Percentiles rank a stretch among this genome's conserved stretches.
These are phyloP conservation scores for Penstemon barbatus DNA, from an alignment of 257 asterid species.

Conservation along the genomic window DNA sequence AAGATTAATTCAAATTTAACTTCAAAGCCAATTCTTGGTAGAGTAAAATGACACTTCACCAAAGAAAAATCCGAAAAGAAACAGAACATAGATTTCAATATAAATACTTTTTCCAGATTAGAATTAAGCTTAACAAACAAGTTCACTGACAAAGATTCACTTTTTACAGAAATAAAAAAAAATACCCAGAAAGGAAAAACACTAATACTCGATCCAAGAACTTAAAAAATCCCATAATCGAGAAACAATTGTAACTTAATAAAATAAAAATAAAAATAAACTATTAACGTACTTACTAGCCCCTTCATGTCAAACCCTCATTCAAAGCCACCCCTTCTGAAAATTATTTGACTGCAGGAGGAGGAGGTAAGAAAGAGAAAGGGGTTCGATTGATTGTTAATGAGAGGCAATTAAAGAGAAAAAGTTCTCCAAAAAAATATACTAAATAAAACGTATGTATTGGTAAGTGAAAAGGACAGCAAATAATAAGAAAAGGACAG, in stretches of 20 bases:
- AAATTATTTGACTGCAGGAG: slow-evolving; percentile 29
- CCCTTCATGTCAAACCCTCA: slow-evolving; percentile 77
- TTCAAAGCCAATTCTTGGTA: slow-evolving; percentile 13
- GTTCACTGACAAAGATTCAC: slow-evolving; percentile 29
- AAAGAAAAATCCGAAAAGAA: background rate
- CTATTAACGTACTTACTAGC: slow-evolving; percentile 89
- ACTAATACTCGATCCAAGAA: slow-evolving; percentile 29
- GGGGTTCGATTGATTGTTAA: slow-evolving; percentile 53
- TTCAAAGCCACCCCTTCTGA: slow-evolving; percentile 39
- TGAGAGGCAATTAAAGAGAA: slow-evolving; percentile 74
- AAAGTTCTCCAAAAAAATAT: slow-evolving; percentile 19
- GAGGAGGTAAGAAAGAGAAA: slow-evolving; percentile 7
- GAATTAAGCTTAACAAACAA: slow-evolving; percentile 22
- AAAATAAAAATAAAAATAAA: slow-evolving; percentile 32
- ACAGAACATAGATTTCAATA: background rate
- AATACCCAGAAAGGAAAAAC: slow-evolving; percentile 27
- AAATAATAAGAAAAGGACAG: background rate
- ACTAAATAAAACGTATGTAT: slow-evolving; percentile 33
- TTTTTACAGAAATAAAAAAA: slow-evolving; percentile 26
- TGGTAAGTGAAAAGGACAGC: slow-evolving; percentile 72
- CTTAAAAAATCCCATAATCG: background rate
- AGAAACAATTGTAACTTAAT: background rate
- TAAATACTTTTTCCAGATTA: background rate
- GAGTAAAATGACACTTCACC: background rate
- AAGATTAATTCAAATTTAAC: slow-evolving; percentile 27